phyloP scores from a whole-genome alignment of 148 eudicot species.

The Heliosperma pusillum region DNA sequence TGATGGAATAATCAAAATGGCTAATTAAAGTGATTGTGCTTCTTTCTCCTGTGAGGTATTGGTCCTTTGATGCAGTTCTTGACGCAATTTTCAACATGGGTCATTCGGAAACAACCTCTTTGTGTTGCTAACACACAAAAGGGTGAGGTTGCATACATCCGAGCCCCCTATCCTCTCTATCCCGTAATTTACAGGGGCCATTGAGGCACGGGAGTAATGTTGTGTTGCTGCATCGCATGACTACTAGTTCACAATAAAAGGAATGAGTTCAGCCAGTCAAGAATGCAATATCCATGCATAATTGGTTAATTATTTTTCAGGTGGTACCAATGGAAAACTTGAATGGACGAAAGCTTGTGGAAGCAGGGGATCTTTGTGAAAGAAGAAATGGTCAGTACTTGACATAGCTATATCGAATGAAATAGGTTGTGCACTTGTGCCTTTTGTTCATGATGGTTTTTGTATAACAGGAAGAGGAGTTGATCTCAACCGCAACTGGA shows the following conservation, averaged over 20 bases:
- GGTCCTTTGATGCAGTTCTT: too few species aligned
- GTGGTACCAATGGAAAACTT: slow-evolving; percentile 90
- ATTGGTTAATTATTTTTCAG: slow-evolving; percentile 36
- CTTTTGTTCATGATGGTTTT: slow-evolving; percentile 20
- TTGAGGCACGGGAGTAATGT: too few species aligned
- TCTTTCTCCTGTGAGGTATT: too few species aligned
- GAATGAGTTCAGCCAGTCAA: not conserved
- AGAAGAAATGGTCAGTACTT: slow-evolving; percentile 75
- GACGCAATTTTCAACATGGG: too few species aligned
- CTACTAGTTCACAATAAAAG: not conserved
- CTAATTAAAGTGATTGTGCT: too few species aligned
- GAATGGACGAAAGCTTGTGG: slow-evolving; percentile 93
- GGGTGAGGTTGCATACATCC: too few species aligned
- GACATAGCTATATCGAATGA: slow-evolving; percentile 9
- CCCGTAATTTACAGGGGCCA: too few species aligned
- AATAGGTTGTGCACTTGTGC: slow-evolving; percentile 10
- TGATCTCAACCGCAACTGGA: slow-evolving; percentile 98
- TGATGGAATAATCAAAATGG: too few species aligned
- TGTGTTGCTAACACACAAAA: too few species aligned
- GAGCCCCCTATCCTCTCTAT: too few species aligned
- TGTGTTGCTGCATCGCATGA: too few species aligned
- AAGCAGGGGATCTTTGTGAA: slow-evolving; percentile 91
- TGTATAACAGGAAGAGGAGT: slow-evolving; percentile 89
- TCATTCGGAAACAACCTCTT: too few species aligned
- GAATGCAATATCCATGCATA: not conserved